Evolutionary conservation across 768 basidiomycete genomes (phyloP), one percentile per base, ranked within the genome.

Genomic region (Russula sp.): DNA sequence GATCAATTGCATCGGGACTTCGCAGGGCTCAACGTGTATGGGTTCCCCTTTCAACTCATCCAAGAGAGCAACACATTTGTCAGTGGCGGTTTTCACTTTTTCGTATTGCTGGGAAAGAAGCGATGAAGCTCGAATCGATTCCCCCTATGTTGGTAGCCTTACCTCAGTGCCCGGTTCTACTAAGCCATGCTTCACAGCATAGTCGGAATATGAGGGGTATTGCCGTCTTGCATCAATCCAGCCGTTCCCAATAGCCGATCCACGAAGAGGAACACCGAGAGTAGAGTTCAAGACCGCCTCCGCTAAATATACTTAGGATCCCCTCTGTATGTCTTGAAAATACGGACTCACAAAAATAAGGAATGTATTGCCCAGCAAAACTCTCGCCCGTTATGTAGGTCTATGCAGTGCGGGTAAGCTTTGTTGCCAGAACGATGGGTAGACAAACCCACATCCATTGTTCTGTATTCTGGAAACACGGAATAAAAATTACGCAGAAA

Each of bases 351-450:
- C 92, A 92, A 69, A 94, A 94, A 74, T 92, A 96, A 4, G 97
- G 97, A 69, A 99, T 96, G 78, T 89, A 98, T 76, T 98, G 95
- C 27, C 97, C 97, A 32, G 95, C 97, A 73, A 86, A 99, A 64
- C 92, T 94, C 78, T 99, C 97, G 63, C 97, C 97, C 0, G 90
- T 91, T 4, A 99, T 76, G 74, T 95, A 99, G 6, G 95, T 97
- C 95, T 98, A 71, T 8, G 27, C n/a, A 14, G 22, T 22, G 53
- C 47, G 4, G 31, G 10, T 39, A 22, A 58, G 52, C 37, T 14
- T 22, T 18, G 13, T 48, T 59, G 13, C 42, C n/a, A 39, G 31
- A 8, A 56, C 45, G 31, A 27, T 34, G 54, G 53, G 37, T 27
- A 47, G 39, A 39, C 45, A 18, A 47, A 80, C 93, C 68, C 70